phyloP scores from a whole-genome alignment of 2,329 filamentous ascomycete species.

The Sporothrix dimorphospora region DNA sequence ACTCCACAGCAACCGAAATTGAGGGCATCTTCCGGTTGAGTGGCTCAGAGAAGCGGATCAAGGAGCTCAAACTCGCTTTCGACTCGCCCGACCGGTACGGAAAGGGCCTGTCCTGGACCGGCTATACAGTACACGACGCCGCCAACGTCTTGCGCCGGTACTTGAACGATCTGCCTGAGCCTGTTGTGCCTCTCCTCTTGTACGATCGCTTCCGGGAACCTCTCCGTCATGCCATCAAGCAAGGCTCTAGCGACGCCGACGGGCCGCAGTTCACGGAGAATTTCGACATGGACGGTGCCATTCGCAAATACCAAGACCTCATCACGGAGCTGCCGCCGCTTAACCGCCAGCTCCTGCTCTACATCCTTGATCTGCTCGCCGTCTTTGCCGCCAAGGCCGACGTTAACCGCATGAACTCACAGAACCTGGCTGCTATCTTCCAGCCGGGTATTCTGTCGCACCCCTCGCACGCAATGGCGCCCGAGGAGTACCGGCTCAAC shows the following conservation, averaged over 20 bases:
- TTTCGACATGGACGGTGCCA: conserved; percentile 75
- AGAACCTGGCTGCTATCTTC: conserved; percentile 94
- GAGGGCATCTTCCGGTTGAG: conserved; percentile 96
- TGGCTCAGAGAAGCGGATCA: conserved; percentile 97
- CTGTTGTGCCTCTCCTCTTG: conserved; percentile 90
- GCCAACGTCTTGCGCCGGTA: conserved; percentile 95
- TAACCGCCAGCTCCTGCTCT: conserved; percentile 90
- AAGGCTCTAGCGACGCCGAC: conserved; percentile 71
- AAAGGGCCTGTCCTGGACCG: conserved; percentile 95
- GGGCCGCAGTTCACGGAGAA: conserved; percentile 71
- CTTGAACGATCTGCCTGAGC: conserved; percentile 93
- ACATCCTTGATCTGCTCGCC: conserved; percentile 92
- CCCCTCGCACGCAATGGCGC: conserved; percentile 92
- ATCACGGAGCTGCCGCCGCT: conserved; percentile 92
- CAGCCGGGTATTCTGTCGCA: conserved; percentile 96
- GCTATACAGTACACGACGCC: conserved; percentile 97
- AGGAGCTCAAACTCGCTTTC: conserved; percentile 89
- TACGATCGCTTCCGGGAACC: conserved; percentile 91
- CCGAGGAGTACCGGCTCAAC: conserved; percentile 89
- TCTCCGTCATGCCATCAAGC: conserved; percentile 70
- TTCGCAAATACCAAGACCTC: conserved; percentile 80
- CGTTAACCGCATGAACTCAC: conserved; percentile 92
- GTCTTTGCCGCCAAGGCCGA: conserved; percentile 98
- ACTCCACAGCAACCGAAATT: conserved; percentile 89
- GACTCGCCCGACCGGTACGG: conserved; percentile 95